These are phyloP conservation scores for Alloascoidea africana DNA, from an alignment of 805 yeast genomes.

Conservation along the genomic window DNA sequence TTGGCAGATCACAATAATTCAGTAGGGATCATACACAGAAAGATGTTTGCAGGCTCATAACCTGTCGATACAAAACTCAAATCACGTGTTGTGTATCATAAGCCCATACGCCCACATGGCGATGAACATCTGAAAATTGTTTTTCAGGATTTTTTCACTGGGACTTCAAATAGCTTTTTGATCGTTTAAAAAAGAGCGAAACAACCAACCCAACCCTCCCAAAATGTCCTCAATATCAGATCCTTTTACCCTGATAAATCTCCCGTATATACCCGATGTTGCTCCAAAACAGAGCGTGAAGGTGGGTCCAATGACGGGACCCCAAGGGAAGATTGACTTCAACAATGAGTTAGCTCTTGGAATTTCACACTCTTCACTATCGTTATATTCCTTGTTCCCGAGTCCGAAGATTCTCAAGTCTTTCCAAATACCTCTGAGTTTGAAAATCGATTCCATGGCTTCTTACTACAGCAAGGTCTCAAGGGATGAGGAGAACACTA, in stretches of 20 bases:
- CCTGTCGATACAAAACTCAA: too few species aligned
- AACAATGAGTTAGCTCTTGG: slow-evolving; percentile 11
- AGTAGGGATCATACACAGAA: too few species aligned
- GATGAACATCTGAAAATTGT: too few species aligned
- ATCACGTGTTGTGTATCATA: too few species aligned
- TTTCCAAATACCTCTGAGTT: slow-evolving; percentile 17
- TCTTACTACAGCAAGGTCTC: too few species aligned
- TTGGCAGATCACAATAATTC: too few species aligned
- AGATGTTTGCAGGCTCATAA: too few species aligned
- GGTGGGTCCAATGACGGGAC: slow-evolving; percentile 2
- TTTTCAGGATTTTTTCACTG: too few species aligned
- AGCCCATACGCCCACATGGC: too few species aligned
- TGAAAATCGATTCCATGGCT: slow-evolving; percentile 12
- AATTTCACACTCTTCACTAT: slow-evolving; percentile 15
- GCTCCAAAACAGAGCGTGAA: slow-evolving; percentile 3
- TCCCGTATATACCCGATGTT: slow-evolving; percentile 9
- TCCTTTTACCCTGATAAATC: slow-evolving; percentile 10
- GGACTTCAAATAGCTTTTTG: too few species aligned
- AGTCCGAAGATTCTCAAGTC: slow-evolving; percentile 17
- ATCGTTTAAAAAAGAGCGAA: too few species aligned
- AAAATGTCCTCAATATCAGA: slow-evolving; percentile 11
- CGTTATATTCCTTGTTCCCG: slow-evolving; percentile 14
- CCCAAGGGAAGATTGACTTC: neutral
- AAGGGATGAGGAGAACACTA: neutral
- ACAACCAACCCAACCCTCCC: too few species aligned